phyloP scores from a whole-genome alignment of 495 filamentous ascomycete species.

The Penicillium tannophilum region DNA sequence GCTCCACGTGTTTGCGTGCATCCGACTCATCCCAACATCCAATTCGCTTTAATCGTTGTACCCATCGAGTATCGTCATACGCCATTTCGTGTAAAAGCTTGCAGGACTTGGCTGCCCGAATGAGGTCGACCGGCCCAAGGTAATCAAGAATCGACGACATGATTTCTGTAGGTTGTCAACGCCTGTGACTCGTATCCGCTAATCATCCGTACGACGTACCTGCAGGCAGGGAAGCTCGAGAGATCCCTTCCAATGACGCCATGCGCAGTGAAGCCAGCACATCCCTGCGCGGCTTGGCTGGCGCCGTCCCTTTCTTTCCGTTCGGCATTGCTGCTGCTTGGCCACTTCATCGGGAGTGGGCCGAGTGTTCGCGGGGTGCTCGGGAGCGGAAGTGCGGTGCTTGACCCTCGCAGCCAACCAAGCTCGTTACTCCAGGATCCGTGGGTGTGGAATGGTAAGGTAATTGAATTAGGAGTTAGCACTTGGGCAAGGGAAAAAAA shows the following conservation, averaged over 20 bases:
- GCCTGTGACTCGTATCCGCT: not conserved
- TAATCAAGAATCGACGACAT: constrained; percentile 86
- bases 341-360: constrained; percentile 36
- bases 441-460: not conserved
- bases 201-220: constrained; percentile 49
- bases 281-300: constrained; percentile 53
- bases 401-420: constrained; percentile 3
- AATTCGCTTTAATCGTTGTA: constrained; percentile 78
- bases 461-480: not conserved
- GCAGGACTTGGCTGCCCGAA: constrained; percentile 85
- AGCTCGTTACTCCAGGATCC: not conserved
- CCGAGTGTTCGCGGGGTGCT: constrained; percentile 12
- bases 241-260: constrained; percentile 73
- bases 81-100: constrained; percentile 96
- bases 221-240: constrained; percentile 76
- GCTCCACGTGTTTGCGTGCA: constrained; percentile 77
- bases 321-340: constrained; percentile 55
- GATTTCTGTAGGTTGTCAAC: constrained; percentile 64
- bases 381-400: not conserved
- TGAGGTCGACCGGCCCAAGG: constrained; percentile 78
- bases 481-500: not conserved
- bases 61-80: constrained; percentile 97
- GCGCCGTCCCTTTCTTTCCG: constrained; percentile 60
- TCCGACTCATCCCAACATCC: constrained; percentile 91
- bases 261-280: constrained; percentile 73